Evolutionary conservation across 768 basidiomycete species (phyloP).

Genomic region (Glaciozyma martinii): DNA sequence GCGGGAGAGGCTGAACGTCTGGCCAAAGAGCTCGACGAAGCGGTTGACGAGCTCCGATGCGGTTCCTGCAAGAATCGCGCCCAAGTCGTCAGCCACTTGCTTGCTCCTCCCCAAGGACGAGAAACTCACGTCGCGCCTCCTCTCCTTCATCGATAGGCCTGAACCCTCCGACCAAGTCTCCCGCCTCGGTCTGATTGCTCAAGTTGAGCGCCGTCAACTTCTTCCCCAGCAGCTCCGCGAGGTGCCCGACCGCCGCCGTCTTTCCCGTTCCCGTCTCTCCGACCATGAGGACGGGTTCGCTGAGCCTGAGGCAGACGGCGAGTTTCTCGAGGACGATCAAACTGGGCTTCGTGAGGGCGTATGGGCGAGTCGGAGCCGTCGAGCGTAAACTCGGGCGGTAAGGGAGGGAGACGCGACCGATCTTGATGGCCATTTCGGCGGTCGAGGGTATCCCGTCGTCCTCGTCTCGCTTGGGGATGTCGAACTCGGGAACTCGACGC

Average conservation of each 20-base stretch:
- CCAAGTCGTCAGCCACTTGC: neutral
- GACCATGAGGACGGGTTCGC: slow-evolving; percentile 79
- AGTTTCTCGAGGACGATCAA: slow-evolving; percentile 69
- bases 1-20: slow-evolving; percentile 79
- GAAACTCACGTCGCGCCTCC: slow-evolving; percentile 27
- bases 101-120: too few species aligned
- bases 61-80: slow-evolving; percentile 16
- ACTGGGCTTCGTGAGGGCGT: slow-evolving; percentile 81
- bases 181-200: slow-evolving; percentile 91
- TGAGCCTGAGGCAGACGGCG: slow-evolving; percentile 57
- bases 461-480: slow-evolving; percentile 59
- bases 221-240: slow-evolving; percentile 65
- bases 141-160: slow-evolving; percentile 77
- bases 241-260: slow-evolving; percentile 79
- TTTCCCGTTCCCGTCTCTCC: slow-evolving; percentile 99
- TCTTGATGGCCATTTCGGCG: slow-evolving; percentile 42
- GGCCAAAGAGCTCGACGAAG: slow-evolving; percentile 71
- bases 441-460: slow-evolving; percentile 50
- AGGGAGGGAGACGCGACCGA: slow-evolving; percentile 33
- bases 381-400: slow-evolving; percentile 35
- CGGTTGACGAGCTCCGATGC: slow-evolving; percentile 37
- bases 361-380: slow-evolving; percentile 49
- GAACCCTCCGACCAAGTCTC: slow-evolving; percentile 88
- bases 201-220: slow-evolving; percentile 82
- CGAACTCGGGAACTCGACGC: slow-evolving; percentile 58